Evolutionary conservation across 2,329 filamentous ascomycete species (phyloP), one percentile per base, ranked within the genome.

Genomic region (Trichoderma citrinoviride): DNA sequence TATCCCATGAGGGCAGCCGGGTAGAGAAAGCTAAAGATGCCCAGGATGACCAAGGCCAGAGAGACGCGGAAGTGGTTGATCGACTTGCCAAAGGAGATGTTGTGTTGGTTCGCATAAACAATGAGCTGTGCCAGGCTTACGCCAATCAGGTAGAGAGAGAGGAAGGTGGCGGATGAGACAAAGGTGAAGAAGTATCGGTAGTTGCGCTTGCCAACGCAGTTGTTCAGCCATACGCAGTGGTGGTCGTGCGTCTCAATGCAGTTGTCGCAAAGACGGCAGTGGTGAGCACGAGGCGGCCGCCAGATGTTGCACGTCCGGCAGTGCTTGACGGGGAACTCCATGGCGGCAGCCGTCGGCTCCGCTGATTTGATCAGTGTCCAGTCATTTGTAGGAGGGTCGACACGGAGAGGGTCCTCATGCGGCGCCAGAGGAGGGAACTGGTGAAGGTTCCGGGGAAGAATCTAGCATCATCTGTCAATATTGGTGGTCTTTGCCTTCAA

Each of bases 141-240:
- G 21, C 83, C 91, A 33, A 95, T 81, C 52, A 98, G 83, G 71
- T 91, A 94, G 17, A 93, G 73, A 0, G 89, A 85, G 19, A 97
- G 83, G 40, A 97, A 70, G 0, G 92, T 92, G n/a, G 87, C 87
- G 15, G 89, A 87, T 61, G 87, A 87, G 69, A 99, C 88, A 77
- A 97, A 99, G 12, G 90, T 86, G 76, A 98, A 97, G 78, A 99
- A 99, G 77, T 94, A 98, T 68, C 95, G 92, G 79, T 99, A 99
- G 79, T 99, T 99, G 72, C 95, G 91, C 69, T 94, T 90, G 49
- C 95, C 95, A 56, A 99, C 90, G 70, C 95, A 99, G 76, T 99
- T 99, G 79, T 99, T 99, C 68, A 99, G 86, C 95, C 95, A 99
- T 17, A 98, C 93, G 73, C 95, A 99, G 78, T 99, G 95, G 74